Evolutionary conservation across 768 basidiomycete genomes (phyloP).

Genomic region (Fomitopsis serialis): DNA sequence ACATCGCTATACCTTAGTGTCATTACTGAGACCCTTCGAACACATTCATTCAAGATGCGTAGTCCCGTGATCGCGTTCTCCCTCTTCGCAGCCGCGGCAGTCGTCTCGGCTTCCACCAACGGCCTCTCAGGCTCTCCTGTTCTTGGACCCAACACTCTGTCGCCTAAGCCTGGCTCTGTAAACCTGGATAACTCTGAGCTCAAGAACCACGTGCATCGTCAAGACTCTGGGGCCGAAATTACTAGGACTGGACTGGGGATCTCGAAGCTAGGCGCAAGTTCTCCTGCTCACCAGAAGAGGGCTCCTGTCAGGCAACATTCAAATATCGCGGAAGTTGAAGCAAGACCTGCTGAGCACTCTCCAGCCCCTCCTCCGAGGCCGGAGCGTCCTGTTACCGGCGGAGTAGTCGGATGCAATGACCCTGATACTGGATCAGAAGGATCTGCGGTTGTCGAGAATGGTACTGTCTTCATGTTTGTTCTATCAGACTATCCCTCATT

Average conservation of each 20-base stretch:
- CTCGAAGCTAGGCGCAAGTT: background rate
- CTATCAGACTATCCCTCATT: too few species aligned
- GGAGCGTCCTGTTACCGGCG: background rate
- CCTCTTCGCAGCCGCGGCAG: constrained; percentile 17
- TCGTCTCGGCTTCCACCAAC: constrained; percentile 2
- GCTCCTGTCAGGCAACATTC: background rate
- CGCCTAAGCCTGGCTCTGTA: background rate
- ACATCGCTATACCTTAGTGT: too few species aligned
- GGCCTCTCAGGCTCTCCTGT: background rate
- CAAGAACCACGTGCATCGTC: background rate
- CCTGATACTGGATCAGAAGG: background rate
- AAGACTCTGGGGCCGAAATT: background rate
- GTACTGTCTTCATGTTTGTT: too few species aligned
- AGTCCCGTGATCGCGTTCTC: constrained; percentile 18
- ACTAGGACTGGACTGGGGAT: background rate
- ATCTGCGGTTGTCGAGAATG: too few species aligned
- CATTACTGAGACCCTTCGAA: too few species aligned
- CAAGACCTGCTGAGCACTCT: background rate
- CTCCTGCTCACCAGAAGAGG: background rate
- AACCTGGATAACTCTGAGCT: background rate
- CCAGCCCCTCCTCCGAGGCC: background rate
- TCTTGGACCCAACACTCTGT: background rate
- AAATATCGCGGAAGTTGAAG: background rate
- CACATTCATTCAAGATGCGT: constrained; percentile 10
- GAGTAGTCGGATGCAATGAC: background rate